Evolutionary conservation across 192 early-diverging fungal genomes (phyloP).

Genomic region (Spinellus fusiger): DNA sequence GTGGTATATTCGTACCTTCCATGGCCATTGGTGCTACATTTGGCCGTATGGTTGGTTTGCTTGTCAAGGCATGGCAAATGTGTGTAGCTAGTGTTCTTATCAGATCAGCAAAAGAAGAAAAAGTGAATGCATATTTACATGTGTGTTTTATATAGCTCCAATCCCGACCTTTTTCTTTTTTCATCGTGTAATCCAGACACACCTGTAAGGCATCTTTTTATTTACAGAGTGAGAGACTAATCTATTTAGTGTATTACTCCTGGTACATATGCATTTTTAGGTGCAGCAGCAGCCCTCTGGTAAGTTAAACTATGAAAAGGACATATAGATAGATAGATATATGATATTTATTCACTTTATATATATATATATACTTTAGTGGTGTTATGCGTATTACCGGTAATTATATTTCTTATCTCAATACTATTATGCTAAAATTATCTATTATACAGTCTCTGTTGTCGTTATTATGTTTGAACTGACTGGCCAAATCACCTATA

Average conservation of each 20-base stretch:
- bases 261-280: conserved; percentile 78
- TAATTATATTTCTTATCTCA: conserved; percentile 8
- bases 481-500: conserved; percentile 93
- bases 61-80: conserved; percentile 69
- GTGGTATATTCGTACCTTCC: conserved; percentile 79
- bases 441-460: conserved; percentile 51
- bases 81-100: conserved; percentile 13
- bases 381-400: conserved; percentile 86
- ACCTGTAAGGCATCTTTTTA: conserved; percentile 42
- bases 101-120: not conserved
- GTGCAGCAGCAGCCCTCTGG: conserved; percentile 75
- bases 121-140: too few species aligned
- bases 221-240: conserved; percentile 19
- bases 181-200: conserved; percentile 64
- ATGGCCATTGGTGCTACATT: conserved; percentile 90
- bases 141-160: conserved; percentile 26
- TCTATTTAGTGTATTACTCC: conserved; percentile 62
- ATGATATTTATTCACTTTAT: conserved; percentile 9
- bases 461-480: conserved; percentile 99
- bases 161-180: conserved; percentile 61
- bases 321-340: not conserved
- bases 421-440: not conserved
- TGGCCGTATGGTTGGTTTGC: conserved; percentile 85
- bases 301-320: conserved; percentile 6
- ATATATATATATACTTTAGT: conserved; percentile 18